Base-by-base conservation (phyloP, 148 eudicot species). In the Fallopia convolvulus region DNA sequence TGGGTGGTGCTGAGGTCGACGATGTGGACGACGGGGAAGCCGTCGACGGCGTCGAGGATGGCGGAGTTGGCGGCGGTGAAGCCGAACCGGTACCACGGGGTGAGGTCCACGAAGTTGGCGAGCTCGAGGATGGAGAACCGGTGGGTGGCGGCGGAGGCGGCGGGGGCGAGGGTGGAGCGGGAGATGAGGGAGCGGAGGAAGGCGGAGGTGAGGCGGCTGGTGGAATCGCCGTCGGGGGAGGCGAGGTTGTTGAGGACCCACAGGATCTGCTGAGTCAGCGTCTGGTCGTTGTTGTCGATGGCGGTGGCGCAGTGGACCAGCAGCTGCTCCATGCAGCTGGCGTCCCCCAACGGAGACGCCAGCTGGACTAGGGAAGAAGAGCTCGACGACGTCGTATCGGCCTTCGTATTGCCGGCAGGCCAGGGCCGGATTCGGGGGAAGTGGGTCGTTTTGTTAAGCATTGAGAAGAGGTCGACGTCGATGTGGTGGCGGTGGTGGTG, bases 171-270 rank as follows among this genome's bases (percentile, higher is more conserved):
- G 15, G 30, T 8, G 5, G 75, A 72, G 18, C 98, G 93, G 10
- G 84, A 41, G 50, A 92, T 80, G 2, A 94, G 91, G 8, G 98
- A 93, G 4, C 96, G 92, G 75, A 94, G 91, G 81, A 92, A 94
- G 14, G 90, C 97, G 63, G 89, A 86, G 3, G 96, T 82, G 36
- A 95, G 91, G 17, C 97, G 91, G 46, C 92, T 96, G 47, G 83
- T 92, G 0, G 99, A 89, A 85, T 91, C 91, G 3, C 94, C 96
- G 71, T 92, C 94, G 0, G 96, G 85, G 0, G 83, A 87, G 20
- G 97, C 92, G 11, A 91, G 87, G 88, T 92, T 95, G 83, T 92
- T 91, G 1, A 95, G 89, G 42, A 95, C 99, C 97, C 99, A 95
- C 6, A 95, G 61, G 76, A 92, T 91, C 74, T 95, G 99, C 15